phyloP scores from a whole-genome alignment of 2,329 filamentous ascomycete genomes.

The Escovopsis sp. region DNA sequence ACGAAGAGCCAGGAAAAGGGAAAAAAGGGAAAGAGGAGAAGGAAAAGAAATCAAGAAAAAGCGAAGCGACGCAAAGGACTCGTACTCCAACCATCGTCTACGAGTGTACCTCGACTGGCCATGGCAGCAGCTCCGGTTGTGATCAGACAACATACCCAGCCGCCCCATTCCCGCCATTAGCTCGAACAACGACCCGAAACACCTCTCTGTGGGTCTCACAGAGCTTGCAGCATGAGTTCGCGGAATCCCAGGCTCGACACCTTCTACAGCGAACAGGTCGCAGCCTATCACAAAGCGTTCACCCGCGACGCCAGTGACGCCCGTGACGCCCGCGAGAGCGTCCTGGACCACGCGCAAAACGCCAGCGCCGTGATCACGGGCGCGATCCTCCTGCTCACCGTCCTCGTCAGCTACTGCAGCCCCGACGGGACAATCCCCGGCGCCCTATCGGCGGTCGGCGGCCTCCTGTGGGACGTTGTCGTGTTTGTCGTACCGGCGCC shows the following conservation, averaged over 20 bases:
- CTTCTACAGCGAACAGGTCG: constrained; percentile 22
- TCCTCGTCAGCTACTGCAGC: constrained; percentile 21
- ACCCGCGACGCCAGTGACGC: not conserved
- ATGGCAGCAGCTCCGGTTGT: no score
- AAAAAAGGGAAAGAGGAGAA: no score
- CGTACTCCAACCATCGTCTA: no score
- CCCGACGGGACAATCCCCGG: constrained; percentile 17
- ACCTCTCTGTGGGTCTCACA: constrained; percentile 1
- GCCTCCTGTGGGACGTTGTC: constrained; percentile 45
- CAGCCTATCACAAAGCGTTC: constrained; percentile 18
- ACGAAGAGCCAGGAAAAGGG: no score
- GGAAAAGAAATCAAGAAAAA: no score
- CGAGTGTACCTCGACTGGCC: not conserved
- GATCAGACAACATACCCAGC: not conserved
- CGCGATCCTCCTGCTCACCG: constrained; percentile 18
- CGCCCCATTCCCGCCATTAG: no score
- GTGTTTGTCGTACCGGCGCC: constrained; percentile 41
- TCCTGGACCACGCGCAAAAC: constrained; percentile 20
- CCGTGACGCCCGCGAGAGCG: constrained; percentile 7
- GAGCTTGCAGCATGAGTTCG: constrained; percentile 19
- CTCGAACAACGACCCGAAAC: no score
- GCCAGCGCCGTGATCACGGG: constrained; percentile 21
- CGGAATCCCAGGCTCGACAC: constrained; percentile 17
- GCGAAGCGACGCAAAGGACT: no score
- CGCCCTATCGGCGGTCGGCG: constrained; percentile 14